Conservation (phyloP, 164 flowering plant species). For the Berberis thunbergii region DNA sequence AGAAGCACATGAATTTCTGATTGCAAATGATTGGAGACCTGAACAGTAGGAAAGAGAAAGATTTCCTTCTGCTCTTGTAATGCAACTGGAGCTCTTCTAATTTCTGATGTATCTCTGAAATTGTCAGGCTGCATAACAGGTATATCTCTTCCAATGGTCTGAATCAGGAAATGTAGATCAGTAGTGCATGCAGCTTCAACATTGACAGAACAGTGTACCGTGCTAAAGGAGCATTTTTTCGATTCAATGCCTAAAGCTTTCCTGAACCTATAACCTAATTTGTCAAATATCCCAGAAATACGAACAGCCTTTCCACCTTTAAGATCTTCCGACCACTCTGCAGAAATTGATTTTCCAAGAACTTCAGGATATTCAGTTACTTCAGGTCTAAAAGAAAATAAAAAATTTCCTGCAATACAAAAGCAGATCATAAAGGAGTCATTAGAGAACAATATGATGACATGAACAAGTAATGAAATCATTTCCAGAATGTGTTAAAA, state of each 20-base stretch:
- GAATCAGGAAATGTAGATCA: slow-evolving; percentile 68
- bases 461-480: background rate
- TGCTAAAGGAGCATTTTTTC: slow-evolving; percentile 50
- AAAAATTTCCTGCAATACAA: slow-evolving; percentile 66
- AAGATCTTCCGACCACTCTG: slow-evolving; percentile 81
- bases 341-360: slow-evolving; percentile 24
- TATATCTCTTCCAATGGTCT: slow-evolving; percentile 57
- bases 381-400: slow-evolving; percentile 75
- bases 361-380: slow-evolving; percentile 22
- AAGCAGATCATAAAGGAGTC: background rate
- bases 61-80: slow-evolving; percentile 84
- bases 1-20: slow-evolving; percentile 59
- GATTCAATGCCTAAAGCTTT: slow-evolving; percentile 54
- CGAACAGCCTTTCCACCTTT: slow-evolving; percentile 83
- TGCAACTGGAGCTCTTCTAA: slow-evolving; percentile 38
- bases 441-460: background rate
- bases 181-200: slow-evolving; percentile 24
- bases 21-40: slow-evolving; percentile 57
- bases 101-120: slow-evolving; percentile 23
- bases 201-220: slow-evolving; percentile 44
- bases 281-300: slow-evolving; percentile 76
- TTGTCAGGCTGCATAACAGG: slow-evolving; percentile 53
- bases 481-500: background rate
- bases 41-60: slow-evolving; percentile 78
- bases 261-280: slow-evolving; percentile 57